phyloP scores from a whole-genome alignment of 1,284 basidiomycete species.

The Trametes hirsuta region DNA sequence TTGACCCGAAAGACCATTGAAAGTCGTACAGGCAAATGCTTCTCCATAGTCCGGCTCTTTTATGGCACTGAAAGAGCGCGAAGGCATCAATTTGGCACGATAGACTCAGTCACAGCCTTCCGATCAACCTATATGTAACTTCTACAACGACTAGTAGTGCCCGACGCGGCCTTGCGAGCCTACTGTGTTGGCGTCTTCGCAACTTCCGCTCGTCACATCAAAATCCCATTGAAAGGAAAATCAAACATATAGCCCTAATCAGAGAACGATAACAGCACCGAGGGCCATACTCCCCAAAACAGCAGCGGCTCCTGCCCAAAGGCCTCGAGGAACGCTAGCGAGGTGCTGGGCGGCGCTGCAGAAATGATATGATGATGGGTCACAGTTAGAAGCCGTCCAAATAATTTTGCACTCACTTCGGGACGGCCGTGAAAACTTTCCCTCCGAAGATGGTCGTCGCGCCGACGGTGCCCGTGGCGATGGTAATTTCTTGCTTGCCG shows the following conservation, averaged over 20 bases:
- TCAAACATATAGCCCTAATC: not conserved
- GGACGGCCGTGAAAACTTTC: conserved; percentile 10
- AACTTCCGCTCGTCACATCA: not conserved
- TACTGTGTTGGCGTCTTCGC: too few species aligned
- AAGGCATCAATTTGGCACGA: too few species aligned
- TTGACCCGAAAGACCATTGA: too few species aligned
- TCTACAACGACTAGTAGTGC: too few species aligned
- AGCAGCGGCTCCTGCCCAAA: conserved; percentile 15
- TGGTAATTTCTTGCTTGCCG: conserved; percentile 11
- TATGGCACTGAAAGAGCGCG: too few species aligned
- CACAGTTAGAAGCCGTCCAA: too few species aligned
- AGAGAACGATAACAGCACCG: conserved; percentile 20
- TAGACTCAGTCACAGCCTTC: too few species aligned
- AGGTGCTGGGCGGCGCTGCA: not conserved
- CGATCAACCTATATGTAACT: too few species aligned
- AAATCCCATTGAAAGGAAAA: not conserved
- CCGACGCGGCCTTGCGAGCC: too few species aligned
- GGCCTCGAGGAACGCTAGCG: conserved; percentile 10
- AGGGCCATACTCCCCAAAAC: conserved; percentile 17
- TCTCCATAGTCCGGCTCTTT: too few species aligned
- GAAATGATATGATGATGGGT: not conserved
- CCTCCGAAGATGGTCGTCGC: conserved; percentile 10
- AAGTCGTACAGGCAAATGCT: too few species aligned
- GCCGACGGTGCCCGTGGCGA: conserved; percentile 13
- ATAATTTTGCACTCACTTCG: not conserved